Conservation (phyloP, 805 yeast genomes). For the Brettanomyces custersianus region DNA sequence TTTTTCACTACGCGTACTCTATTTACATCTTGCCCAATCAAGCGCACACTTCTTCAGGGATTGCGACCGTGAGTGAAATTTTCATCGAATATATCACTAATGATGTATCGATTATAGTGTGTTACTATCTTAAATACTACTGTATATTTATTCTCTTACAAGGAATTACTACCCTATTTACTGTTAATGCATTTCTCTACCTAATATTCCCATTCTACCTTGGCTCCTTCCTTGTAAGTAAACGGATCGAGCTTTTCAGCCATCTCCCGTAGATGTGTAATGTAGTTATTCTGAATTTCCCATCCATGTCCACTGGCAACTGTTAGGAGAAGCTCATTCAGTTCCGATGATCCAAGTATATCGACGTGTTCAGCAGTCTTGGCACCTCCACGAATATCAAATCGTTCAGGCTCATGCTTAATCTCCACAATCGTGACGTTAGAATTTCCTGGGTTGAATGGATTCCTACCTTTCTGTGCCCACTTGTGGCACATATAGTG, state of each 20-base stretch:
- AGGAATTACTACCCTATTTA: no score
- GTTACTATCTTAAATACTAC: no score
- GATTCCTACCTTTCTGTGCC: constrained; percentile 51
- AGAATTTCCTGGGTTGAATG: constrained; percentile 72
- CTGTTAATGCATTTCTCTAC: neutral
- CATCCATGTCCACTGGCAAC: constrained; percentile 81
- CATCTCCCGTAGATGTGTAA: constrained; percentile 41
- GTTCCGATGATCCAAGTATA: constrained; percentile 84
- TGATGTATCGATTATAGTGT: no score
- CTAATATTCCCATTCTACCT: no score
- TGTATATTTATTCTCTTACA: no score
- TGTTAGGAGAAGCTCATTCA: constrained; percentile 75
- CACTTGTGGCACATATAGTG: constrained; percentile 90
- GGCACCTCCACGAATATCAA: constrained; percentile 95
- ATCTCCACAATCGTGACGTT: constrained; percentile 80
- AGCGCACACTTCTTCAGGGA: no score
- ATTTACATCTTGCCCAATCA: no score
- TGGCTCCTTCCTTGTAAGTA: no score
- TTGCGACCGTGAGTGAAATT: no score
- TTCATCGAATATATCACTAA: no score
- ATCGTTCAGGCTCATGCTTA: constrained; percentile 85
- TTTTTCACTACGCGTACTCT: no score
- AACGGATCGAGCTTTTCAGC: constrained; percentile 6
- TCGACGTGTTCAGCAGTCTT: constrained; percentile 98
- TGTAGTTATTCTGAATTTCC: constrained; percentile 47